Evolutionary conservation across 805 yeast genomes (phyloP), one percentile per base, ranked within the genome.

Genomic region (Hanseniaspora taiwanica): DNA sequence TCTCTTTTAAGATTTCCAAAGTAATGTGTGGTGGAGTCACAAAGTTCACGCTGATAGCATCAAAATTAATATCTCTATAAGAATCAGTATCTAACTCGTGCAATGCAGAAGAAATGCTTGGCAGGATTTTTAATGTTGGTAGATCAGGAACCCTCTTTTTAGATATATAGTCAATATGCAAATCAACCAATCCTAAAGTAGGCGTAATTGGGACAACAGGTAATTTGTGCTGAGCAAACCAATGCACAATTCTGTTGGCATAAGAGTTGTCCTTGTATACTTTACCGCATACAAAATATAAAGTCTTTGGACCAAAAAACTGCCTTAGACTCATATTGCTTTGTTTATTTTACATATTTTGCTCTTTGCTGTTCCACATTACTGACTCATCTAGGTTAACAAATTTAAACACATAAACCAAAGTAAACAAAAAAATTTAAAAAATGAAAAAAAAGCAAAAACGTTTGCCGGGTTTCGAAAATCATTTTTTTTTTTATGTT

Each of bases 11-110:
- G 0, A 67, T 53, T 6, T 65, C 54, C 14, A 68, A 60, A 1
- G 85, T 72, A 3, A 78, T 69, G 0, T 54, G 52, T 1, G 94
- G 91, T 2, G 93, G 87, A 0, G 94, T 82, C 39, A 83, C 74
- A 33, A 84, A 77, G 23, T 84, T 76, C 6, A 80, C 56, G 44
- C 79, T 72, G 20, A 73, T 52, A 9, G 74, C 74, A 44, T 71
- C 75, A 38, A 54, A 33, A 12, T 48, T 35, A 34, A 49, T 43
- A 54, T 42, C 38, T 24, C 31, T 24, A 13, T 52, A 24, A 47
- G 44, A 5, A 31, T 44, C 31, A 61, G 45, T 27, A 41, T 43
- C 37, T 35, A 42, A n/a, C 8, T 29, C 17, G 33, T 29, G 13
- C 18, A 29, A 29, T n/a, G 66, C 55, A 1, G 47, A 56, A 1